A percentile compares a stretch with the other conserved stretches of the same genome.
phyloP scores from a whole-genome alignment of 768 basidiomycete species.

The Leccinum pellstonianum region DNA sequence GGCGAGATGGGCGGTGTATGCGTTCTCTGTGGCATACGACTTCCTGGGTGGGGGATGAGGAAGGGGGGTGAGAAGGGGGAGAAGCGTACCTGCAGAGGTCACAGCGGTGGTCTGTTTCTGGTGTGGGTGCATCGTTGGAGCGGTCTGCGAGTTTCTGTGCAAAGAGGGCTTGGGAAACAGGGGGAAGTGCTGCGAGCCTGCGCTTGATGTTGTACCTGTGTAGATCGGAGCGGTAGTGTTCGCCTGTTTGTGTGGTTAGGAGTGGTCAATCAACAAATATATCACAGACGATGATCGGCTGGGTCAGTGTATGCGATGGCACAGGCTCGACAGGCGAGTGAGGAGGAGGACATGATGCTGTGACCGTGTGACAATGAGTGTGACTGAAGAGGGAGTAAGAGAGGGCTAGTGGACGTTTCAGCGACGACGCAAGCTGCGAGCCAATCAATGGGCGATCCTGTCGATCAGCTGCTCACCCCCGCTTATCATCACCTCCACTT shows the following conservation, averaged over 20 bases:
- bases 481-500: constrained; percentile 49
- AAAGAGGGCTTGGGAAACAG: constrained; percentile 74
- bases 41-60: neutral
- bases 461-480: constrained; percentile 61
- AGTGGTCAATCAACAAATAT: no score
- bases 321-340: constrained; percentile 85
- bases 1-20: no score
- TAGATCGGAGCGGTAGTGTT: constrained; percentile 90
- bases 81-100: constrained; percentile 75
- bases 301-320: constrained; percentile 81
- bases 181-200: constrained; percentile 85
- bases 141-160: constrained; percentile 87
- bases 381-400: neutral
- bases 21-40: no score
- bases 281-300: constrained; percentile 73
- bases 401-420: constrained; percentile 21
- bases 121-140: constrained; percentile 60
- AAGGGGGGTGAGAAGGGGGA: neutral
- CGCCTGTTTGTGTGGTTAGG: constrained; percentile 43
- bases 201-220: constrained; percentile 99
- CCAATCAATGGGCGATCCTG: constrained; percentile 57
- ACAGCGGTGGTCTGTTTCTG: constrained; percentile 57
- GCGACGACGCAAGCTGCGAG: constrained; percentile 34
- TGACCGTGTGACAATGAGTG: constrained; percentile 1
- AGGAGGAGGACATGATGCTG: constrained; percentile 2